A percentile compares a stretch with the other conserved stretches of the same genome.
Conservation (phyloP, 1,284 basidiomycete species). For the Ustilago sp. region DNA sequence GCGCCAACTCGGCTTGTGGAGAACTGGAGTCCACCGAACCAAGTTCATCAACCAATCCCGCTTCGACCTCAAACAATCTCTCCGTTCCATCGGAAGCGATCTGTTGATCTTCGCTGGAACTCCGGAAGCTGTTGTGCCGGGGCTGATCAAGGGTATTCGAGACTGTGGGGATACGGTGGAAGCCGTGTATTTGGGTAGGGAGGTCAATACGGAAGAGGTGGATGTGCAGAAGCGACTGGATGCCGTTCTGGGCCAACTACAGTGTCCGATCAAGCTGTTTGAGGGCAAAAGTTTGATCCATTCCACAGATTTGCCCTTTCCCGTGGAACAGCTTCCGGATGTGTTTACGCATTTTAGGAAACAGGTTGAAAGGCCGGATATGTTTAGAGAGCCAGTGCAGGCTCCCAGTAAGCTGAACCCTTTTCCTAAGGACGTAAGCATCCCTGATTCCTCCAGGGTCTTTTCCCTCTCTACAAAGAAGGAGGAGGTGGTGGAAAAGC, state of each 20-base stretch:
- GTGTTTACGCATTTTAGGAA: constrained; percentile 65
- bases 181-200: constrained; percentile 72
- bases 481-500: constrained; percentile 29
- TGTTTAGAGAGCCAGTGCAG: constrained; percentile 44
- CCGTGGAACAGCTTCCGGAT: constrained; percentile 58
- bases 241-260: constrained; percentile 3
- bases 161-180: constrained; percentile 70
- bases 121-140: constrained; percentile 57
- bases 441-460: constrained; percentile 33
- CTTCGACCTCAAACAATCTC: constrained; percentile 49
- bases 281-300: constrained; percentile 50
- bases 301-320: constrained; percentile 45
- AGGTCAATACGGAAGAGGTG: constrained; percentile 67
- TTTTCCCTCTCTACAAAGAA: constrained; percentile 31
- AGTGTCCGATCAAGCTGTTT: constrained; percentile 26
- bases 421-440: constrained; percentile 26
- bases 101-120: constrained; percentile 59
- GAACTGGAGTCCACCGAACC: constrained; percentile 49
- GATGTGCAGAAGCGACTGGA: constrained; percentile 48
- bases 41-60: constrained; percentile 58
- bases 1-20: constrained; percentile 50
- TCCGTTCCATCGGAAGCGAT: constrained; percentile 45
- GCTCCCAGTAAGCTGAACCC: constrained; percentile 54
- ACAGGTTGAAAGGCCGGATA: constrained; percentile 54
- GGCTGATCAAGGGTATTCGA: constrained; percentile 70